Base-by-base conservation (phyloP, 176 grass and related monocot species). In the Calamus simplicifolius region DNA sequence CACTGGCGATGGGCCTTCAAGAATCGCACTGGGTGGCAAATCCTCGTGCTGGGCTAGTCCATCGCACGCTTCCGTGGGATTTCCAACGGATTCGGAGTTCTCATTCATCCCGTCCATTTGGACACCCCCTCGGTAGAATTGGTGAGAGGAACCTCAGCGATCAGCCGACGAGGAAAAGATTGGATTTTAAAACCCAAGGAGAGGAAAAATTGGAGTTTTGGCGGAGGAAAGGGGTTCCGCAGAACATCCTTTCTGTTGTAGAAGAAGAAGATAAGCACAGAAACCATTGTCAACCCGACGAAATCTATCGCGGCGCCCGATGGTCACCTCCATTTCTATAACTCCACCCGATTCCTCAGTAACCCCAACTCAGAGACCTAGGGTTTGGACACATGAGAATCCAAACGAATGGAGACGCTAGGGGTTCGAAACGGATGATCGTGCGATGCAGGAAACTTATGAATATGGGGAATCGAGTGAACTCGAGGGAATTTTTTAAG, bases 1-100 rank as follows among this genome's bases (percentile, higher is more conserved):
- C 93, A 98, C 63, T 81, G 76, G 15, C 57, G 64, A 50, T 89
- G 84, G 13, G 87, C 72, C 67, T 72, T 83, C 48, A 98, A 60
- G 87, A 92, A 70, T 92, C 93, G 52, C 93, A 98, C 67, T 72
- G 76, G 67, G 66, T 69, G 2, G 18, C 58, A 73, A 87, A 91
- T 13, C 92, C 65, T 85, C 54, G 60, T 92, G 84, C 25, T 64
- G 73, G 10, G 28, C 4, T 25, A 98, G 55, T 56, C 93, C 93
- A 14, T 66, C 29, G 62, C 93, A 98, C 3, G 76, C 76, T 8
- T 67, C 67, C 8, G 87, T 80, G 8, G 93, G 87, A 64, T 88
- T 69, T 27, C 75, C 84, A 52, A 51, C 60, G 12, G 25, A 3
- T 61, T 57, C 28, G 17, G 18, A 43, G 28, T 82, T 69, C 67